Base-by-base conservation (phyloP, 257 asterid species). In the Cruciata laevipes region DNA sequence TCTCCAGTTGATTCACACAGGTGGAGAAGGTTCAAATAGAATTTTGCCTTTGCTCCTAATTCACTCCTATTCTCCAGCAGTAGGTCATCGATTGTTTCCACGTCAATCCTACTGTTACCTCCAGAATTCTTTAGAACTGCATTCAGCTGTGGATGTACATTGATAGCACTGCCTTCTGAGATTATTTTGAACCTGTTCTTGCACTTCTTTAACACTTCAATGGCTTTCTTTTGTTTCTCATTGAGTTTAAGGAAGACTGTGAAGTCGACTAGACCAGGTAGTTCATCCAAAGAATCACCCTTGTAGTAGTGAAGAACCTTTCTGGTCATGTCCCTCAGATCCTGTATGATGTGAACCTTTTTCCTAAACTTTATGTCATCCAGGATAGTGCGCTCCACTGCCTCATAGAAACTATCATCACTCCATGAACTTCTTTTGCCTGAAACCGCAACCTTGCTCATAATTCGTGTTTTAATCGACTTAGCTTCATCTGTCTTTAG, bases 221-320 rank as follows among this genome's bases (percentile, higher is more conserved):
- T 83, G 60, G 79, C 87, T 63, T 64, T 44, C 59, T 74, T 74
- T 52, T 89, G 97, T 65, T 47, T 58, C 27, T 75, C 78, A 61
- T 82, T 84, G 38, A 92, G 96, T 65, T 73, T 74, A 31, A 92
- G 93, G 69, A 81, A 81, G 63, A 92, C 85, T 0, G 98, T 83
- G 70, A 87, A 89, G 62, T 92, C 98, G 57, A 87, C 85, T 3
- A 92, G 87, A 68, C 98, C 97, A 0, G 97, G 98, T 35, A 89
- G 91, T 73, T 92, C 98, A 63, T 92, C 98, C 58, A 92, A 74
- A 75, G 82, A 86, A 67, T 92, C 98, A 51, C 98, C 98, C 80
- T 72, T 92, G 83, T 89, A 92, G 68, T 87, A 92, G 70, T 92
- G 98, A 78, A 92, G 77, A 69, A 92, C 91, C 33, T 81, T 86